These are phyloP conservation scores for Pythium sukuiense DNA, from an alignment of 352 stramenopile genomes.

Conservation along the genomic window DNA sequence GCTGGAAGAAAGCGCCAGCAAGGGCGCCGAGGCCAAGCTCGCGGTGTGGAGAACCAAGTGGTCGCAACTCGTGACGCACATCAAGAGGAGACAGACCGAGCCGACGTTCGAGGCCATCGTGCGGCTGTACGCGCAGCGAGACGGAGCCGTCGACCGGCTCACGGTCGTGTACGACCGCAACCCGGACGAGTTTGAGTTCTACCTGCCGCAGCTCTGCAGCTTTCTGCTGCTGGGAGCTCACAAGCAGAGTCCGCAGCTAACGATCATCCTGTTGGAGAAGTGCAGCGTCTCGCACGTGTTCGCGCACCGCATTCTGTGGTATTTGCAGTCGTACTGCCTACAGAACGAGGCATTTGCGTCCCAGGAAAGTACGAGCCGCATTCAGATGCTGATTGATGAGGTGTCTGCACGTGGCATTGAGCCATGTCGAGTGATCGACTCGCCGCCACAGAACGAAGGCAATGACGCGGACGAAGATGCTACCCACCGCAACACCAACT, in stretches of 20 bases:
- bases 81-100: constrained; percentile 60
- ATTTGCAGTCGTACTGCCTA: constrained; percentile 78
- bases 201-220: constrained; percentile 80
- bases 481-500: background rate
- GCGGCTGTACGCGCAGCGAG: constrained; percentile 80
- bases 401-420: constrained; percentile 55
- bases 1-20: constrained; percentile 28
- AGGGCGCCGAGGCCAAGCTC: constrained; percentile 44
- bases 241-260: constrained; percentile 61
- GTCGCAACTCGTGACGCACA: constrained; percentile 69
- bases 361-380: constrained; percentile 50
- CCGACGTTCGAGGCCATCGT: constrained; percentile 83
- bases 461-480: constrained; percentile 7
- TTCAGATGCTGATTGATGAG: constrained; percentile 82
- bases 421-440: constrained; percentile 47
- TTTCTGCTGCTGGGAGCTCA: constrained; percentile 79
- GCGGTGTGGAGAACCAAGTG: constrained; percentile 72
- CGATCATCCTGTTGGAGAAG: constrained; percentile 69
- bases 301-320: constrained; percentile 85
- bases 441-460: constrained; percentile 15
- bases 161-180: constrained; percentile 51
- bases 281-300: constrained; percentile 85
- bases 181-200: constrained; percentile 78
- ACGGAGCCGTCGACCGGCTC: constrained; percentile 59
- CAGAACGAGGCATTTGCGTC: constrained; percentile 58